phyloP scores from a whole-genome alignment of 306 rosid species.

The Pterocarpus macrocarpus region DNA sequence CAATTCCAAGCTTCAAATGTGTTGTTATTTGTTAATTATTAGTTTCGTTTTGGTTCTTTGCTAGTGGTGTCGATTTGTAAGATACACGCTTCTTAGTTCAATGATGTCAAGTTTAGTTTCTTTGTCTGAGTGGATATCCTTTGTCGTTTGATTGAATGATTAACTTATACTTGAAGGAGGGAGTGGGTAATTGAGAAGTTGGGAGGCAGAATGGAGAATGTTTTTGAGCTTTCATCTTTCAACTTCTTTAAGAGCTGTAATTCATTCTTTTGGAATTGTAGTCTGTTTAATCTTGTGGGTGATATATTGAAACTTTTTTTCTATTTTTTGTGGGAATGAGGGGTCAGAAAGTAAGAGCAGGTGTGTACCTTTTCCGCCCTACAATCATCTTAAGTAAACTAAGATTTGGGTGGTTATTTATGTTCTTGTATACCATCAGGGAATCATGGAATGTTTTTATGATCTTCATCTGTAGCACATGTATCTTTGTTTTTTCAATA shows the following conservation, averaged over 20 bases:
- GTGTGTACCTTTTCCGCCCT: neutral
- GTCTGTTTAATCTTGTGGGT: neutral
- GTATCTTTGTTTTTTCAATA: neutral
- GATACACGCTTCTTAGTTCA: neutral
- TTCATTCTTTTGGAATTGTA: neutral
- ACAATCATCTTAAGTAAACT: too few species aligned
- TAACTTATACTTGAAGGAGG: neutral
- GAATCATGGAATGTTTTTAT: neutral
- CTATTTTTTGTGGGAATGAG: neutral
- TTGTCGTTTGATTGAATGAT: neutral
- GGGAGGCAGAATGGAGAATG: neutral
- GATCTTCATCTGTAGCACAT: neutral
- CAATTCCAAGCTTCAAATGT: too few species aligned
- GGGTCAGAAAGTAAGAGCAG: neutral
- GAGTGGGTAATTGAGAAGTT: neutral
- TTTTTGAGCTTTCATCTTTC: neutral
- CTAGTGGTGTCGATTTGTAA: neutral
- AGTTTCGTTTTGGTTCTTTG: neutral
- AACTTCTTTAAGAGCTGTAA: neutral
- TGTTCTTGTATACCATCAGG: neutral
- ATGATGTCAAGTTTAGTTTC: neutral
- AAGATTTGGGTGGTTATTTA: too few species aligned
- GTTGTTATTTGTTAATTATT: neutral
- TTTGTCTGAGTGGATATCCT: neutral
- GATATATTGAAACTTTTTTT: neutral